Conservation (phyloP, 371 early-diverging fungal genomes). For the Nematocida minor region DNA sequence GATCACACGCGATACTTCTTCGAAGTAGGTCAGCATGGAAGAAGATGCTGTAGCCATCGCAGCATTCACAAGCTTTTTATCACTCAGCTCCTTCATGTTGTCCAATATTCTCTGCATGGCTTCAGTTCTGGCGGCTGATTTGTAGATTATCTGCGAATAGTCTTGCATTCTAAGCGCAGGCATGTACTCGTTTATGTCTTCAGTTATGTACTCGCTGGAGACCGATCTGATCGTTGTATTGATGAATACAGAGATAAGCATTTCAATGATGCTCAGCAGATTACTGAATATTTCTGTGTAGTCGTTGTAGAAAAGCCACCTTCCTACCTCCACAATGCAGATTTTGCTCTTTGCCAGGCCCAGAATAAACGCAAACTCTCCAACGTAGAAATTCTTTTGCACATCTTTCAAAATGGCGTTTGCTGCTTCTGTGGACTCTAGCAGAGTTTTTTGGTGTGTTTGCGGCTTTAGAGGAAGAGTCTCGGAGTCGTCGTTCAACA, state of each 20-base stretch:
- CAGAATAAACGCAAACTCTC: slow-evolving; percentile 21
- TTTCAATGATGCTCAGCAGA: background rate
- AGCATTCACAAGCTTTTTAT: background rate
- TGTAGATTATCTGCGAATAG: background rate
- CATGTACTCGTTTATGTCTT: slow-evolving; percentile 15
- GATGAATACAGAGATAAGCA: background rate
- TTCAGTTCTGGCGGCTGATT: background rate
- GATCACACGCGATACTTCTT: background rate
- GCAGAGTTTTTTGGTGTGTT: background rate
- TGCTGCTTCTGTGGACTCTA: background rate
- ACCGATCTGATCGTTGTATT: slow-evolving; percentile 4
- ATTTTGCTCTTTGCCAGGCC: slow-evolving; percentile 10
- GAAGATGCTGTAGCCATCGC: background rate
- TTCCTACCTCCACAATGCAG: slow-evolving; percentile 32
- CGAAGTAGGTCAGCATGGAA: slow-evolving; percentile 9
- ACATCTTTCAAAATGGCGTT: background rate
- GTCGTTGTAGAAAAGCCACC: slow-evolving; percentile 21
- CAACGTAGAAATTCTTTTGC: slow-evolving; percentile 9
- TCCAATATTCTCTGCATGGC: background rate
- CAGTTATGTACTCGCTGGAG: background rate
- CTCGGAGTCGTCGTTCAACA: background rate
- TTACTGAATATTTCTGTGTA: slow-evolving; percentile 23
- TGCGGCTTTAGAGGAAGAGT: no score
- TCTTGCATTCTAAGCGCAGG: background rate
- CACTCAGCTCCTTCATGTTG: background rate